Evolutionary conservation across 768 basidiomycete genomes (phyloP).

Genomic region (Auricularia heimuer): DNA sequence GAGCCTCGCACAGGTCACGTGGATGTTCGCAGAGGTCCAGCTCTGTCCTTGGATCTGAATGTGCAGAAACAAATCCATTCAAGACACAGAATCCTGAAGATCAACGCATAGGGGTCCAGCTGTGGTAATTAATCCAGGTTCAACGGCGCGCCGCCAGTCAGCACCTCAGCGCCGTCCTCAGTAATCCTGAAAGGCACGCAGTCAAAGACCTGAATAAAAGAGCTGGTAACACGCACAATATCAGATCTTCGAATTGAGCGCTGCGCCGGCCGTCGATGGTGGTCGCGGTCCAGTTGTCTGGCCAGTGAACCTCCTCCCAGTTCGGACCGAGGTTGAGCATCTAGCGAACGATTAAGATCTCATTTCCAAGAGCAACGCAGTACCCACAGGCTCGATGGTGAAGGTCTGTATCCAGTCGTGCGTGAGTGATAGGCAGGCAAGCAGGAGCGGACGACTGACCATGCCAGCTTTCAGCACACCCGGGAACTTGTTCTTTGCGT

Average conservation of each 20-base stretch:
- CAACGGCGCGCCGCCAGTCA: conserved; percentile 38
- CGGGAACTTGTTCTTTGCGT: conserved; percentile 86
- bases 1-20: no score
- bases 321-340: conserved; percentile 87
- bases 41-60: no score
- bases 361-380: not conserved
- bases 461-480: conserved; percentile 92
- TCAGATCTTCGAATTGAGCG: conserved; percentile 96
- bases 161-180: conserved; percentile 79
- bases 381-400: conserved; percentile 68
- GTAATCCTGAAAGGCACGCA: conserved; percentile 52
- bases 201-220: no score
- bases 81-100: no score
- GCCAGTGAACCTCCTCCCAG: conserved; percentile 78
- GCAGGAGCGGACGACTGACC: conserved; percentile 36
- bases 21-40: no score
- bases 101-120: no score
- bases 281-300: conserved; percentile 93
- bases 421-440: not conserved
- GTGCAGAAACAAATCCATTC: no score
- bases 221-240: conserved; percentile 52
- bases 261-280: conserved; percentile 84
- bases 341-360: conserved; percentile 25
- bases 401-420: conserved; percentile 26
- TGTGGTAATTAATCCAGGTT: not conserved